Base-by-base conservation (phyloP, 352 stramenopile species). In the Phytophthora chlamydospora region DNA sequence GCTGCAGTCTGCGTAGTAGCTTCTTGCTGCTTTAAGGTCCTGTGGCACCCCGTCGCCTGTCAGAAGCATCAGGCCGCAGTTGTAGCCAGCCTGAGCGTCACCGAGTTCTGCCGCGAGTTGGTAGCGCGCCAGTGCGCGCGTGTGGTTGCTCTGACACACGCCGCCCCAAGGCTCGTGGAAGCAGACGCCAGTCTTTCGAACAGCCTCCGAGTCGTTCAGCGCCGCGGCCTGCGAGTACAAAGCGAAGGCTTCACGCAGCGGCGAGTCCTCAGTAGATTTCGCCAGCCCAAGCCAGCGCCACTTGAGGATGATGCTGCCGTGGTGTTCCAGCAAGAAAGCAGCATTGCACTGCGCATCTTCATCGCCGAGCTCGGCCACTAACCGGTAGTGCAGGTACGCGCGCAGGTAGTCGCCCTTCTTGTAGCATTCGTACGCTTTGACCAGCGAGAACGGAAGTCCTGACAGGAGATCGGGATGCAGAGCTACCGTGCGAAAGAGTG, bases 131-230 rank as follows among this genome's bases (percentile, higher is more conserved):
- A 92, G 68, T 27, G 85, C 83, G 17, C 54, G 49, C 8, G 79
- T 75, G 41, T 67, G 64, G 57, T 94, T 89, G 31, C 58, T 64
- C 2, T 63, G 27, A 19, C 85, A 94, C 11, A 86, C 80, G 29
- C 73, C 75, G 0, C 29, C 31, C 83, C 85, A 94, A 1, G 75
- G 73, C 35, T 91, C 78, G 45, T 90, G 72, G 29, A 79, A 83
- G 52, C 85, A 94, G 6, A 57, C 46, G 0, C 80, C 85, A 0
- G 75, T 84, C 61, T 89, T 91, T 32, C 83, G 80, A 24, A 94
- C 69, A 43, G 77, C 79, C 56, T 94, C 83, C 4, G 77, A 86
- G 68, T 94, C 85, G 46, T 90, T 91, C 33, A 89, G 56, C 3
- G 62, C 63, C 32, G 81, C 72, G 0, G 79, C 83, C 4, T 73